Evolutionary conservation across 2,329 filamentous ascomycete genomes (phyloP).

Genomic region (Arachnomyces sp.): DNA sequence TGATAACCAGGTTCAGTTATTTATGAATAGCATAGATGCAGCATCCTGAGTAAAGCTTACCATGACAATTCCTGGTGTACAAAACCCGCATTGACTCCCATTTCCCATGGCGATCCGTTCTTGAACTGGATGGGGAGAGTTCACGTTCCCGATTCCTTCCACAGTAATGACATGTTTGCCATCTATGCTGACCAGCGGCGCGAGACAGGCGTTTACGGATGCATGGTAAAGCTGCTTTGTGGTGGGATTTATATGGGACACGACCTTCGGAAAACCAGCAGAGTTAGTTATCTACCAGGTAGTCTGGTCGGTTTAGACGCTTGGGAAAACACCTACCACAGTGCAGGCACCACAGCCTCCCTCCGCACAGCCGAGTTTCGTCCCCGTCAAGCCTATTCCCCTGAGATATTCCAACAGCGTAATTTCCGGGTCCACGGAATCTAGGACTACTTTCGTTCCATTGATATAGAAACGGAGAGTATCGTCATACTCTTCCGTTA

Average conservation of each 20-base stretch:
- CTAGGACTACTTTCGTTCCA: constrained; percentile 77
- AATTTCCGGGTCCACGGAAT: constrained; percentile 80
- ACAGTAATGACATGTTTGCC: constrained; percentile 98
- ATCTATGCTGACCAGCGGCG: constrained; percentile 84
- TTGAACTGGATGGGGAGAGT: constrained; percentile 79
- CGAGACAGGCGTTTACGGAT: constrained; percentile 90
- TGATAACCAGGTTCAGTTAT: constrained; percentile 17
- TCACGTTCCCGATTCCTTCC: constrained; percentile 85
- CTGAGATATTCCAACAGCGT: constrained; percentile 89
- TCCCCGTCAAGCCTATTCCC: constrained; percentile 87
- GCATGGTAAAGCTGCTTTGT: constrained; percentile 92
- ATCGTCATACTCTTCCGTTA: constrained; percentile 76
- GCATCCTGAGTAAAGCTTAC: constrained; percentile 24
- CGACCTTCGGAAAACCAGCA: constrained; percentile 42
- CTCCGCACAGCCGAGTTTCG: constrained; percentile 93
- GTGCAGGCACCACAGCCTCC: constrained; percentile 95
- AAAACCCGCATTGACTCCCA: constrained; percentile 92
- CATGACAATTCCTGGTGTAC: constrained; percentile 96
- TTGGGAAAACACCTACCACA: constrained; percentile 50
- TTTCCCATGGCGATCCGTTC: constrained; percentile 85
- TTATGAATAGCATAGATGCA: background rate
- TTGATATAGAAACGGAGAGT: constrained; percentile 90
- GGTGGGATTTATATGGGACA: constrained; percentile 88
- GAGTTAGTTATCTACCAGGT: constrained; percentile 16
- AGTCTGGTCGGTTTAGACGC: constrained; percentile 2